A percentile compares a stretch with the other conserved stretches of the same genome.
Conservation (phyloP, 1,139 yeast species). For the Suhomyces atakaporum region DNA sequence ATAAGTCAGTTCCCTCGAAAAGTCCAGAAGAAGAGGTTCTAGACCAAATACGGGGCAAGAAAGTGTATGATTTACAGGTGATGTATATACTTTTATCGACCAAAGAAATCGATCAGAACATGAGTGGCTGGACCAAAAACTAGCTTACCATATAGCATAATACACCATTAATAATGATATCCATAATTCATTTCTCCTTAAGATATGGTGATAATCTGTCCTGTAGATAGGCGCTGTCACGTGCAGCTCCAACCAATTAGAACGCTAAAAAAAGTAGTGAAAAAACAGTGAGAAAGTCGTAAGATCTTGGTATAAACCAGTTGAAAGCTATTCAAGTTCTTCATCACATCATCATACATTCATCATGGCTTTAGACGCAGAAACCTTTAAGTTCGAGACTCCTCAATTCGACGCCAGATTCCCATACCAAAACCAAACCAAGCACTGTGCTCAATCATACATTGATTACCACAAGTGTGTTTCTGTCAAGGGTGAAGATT, state of each 20-base stretch:
- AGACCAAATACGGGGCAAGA: conserved; percentile 18
- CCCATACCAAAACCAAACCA: conserved; percentile 96
- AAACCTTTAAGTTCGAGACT: conserved; percentile 63
- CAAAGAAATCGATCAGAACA: conserved; percentile 8
- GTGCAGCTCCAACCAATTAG: conserved; percentile 13
- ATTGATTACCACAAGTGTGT: conserved; percentile 98
- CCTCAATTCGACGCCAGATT: conserved; percentile 91
- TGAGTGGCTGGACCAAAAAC: conserved; percentile 17
- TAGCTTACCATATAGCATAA: neutral
- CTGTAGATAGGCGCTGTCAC: conserved; percentile 4
- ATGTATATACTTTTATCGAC: conserved; percentile 20
- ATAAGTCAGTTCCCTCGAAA: neutral
- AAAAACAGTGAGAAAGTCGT: conserved; percentile 15
- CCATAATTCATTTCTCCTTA: too few relatives aligned
- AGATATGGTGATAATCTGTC: conserved; percentile 3
- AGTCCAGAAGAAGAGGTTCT: conserved; percentile 9
- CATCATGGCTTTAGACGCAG: conserved; percentile 49
- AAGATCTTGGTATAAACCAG: conserved; percentile 11
- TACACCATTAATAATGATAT: too few relatives aligned
- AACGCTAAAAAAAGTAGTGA: conserved; percentile 13
- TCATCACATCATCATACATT: conserved; percentile 4
- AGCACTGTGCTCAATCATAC: conserved; percentile 97
- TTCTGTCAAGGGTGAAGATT: conserved; percentile 95
- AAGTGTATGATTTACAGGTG: conserved; percentile 23
- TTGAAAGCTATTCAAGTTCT: conserved; percentile 10